Percentiles rank a stretch among this genome's conserved stretches.
These are phyloP conservation scores for Vigna trinervia DNA, from an alignment of 306 rosid genomes.

Conservation along the genomic window DNA sequence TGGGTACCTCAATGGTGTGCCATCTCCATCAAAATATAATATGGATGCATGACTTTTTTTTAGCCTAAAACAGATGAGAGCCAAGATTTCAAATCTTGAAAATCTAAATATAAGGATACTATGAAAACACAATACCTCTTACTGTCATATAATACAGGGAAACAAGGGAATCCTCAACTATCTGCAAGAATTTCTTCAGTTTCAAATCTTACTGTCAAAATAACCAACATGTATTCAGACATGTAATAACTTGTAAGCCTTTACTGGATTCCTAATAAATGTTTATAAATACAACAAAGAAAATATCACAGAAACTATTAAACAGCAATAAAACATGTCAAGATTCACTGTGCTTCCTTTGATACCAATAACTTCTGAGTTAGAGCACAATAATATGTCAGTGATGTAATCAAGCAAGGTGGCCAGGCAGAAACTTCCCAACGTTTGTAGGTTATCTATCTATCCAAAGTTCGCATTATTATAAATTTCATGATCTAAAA, in stretches of 20 bases:
- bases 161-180: slow-evolving; percentile 79
- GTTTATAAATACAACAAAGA: background rate
- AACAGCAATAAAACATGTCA: slow-evolving; percentile 27
- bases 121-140: slow-evolving; percentile 58
- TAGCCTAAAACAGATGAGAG: background rate
- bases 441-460: no score
- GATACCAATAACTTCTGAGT: background rate
- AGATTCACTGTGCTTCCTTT: background rate
- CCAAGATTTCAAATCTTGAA: slow-evolving; percentile 34
- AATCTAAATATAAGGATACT: background rate
- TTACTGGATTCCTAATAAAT: background rate
- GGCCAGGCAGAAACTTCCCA: no score
- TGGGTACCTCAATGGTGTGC: background rate
- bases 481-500: slow-evolving; percentile 21
- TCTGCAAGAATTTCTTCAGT: slow-evolving; percentile 94
- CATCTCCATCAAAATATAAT: background rate
- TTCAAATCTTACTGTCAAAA: slow-evolving; percentile 87
- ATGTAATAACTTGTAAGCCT: background rate
- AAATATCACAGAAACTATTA: slow-evolving; percentile 47
- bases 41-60: background rate
- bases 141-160: slow-evolving; percentile 79
- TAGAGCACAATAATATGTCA: background rate
- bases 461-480: no score
- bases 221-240: slow-evolving; percentile 34
- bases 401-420: background rate